Conservation (phyloP, 2,329 filamentous ascomycete genomes). For the Paecilomyces dactylethromorphus region DNA sequence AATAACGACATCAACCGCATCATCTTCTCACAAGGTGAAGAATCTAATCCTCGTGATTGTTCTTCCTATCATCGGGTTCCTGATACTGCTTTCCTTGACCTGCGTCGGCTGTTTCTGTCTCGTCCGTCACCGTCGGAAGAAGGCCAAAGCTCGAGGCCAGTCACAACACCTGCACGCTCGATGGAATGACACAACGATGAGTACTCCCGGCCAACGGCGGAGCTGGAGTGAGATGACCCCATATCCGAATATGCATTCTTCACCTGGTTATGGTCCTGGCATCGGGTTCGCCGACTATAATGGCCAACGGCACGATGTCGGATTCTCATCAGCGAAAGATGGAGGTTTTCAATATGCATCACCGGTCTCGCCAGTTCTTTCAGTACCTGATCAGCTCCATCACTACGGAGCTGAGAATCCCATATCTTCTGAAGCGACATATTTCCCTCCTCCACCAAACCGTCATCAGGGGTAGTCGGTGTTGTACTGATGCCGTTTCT, state of each 20-base stretch:
- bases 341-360: background rate
- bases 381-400: background rate
- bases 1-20: slow-evolving; percentile 13
- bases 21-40: slow-evolving; percentile 11
- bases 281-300: slow-evolving; percentile 23
- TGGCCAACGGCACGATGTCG: slow-evolving; percentile 17
- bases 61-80: slow-evolving; percentile 36
- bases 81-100: slow-evolving; percentile 26
- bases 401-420: background rate
- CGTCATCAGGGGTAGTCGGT: background rate
- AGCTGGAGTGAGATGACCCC: slow-evolving; percentile 16
- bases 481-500: background rate
- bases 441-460: background rate
- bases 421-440: background rate
- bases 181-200: slow-evolving; percentile 29
- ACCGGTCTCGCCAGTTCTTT: background rate
- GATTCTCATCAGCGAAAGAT: slow-evolving; percentile 5
- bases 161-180: slow-evolving; percentile 23
- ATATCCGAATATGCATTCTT: slow-evolving; percentile 6
- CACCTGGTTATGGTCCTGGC: slow-evolving; percentile 10
- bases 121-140: slow-evolving; percentile 35
- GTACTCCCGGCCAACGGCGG: slow-evolving; percentile 17
- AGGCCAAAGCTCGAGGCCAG: slow-evolving; percentile 18
- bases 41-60: slow-evolving; percentile 37
- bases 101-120: slow-evolving; percentile 36